Evolutionary conservation across 768 basidiomycete species (phyloP).

Genomic region (Trametes sanguinea): DNA sequence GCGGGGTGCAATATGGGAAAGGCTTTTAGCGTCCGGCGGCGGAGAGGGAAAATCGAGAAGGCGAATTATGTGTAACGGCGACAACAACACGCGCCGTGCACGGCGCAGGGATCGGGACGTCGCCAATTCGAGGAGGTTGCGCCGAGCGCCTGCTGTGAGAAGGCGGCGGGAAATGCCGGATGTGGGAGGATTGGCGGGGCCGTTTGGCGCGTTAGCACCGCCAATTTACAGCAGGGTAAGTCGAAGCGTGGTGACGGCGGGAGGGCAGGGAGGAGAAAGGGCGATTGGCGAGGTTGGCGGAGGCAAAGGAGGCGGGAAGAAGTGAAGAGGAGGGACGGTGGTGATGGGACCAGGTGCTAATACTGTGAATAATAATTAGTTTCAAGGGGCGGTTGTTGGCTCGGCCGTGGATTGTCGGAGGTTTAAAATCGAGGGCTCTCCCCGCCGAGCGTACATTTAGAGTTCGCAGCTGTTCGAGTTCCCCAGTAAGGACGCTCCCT

Average conservation of each 20-base stretch:
- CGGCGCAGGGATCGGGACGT: conserved; percentile 10
- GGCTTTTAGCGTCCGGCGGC: conserved; percentile 11
- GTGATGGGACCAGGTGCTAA: neutral
- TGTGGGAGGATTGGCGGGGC: neutral
- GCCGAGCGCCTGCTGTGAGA: conserved; percentile 7
- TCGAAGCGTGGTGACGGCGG: neutral
- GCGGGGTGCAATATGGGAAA: conserved; percentile 8
- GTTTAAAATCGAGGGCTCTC: conserved; percentile 31
- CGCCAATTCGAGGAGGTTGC: conserved; percentile 18
- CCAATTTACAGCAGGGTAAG: neutral
- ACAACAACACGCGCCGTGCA: neutral
- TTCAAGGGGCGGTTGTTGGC: conserved; percentile 29
- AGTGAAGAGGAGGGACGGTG: neutral
- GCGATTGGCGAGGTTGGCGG: neutral
- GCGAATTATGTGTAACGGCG: conserved; percentile 16
- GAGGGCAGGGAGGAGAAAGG: neutral
- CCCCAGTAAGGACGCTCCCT: conserved; percentile 30
- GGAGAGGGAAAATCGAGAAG: neutral
- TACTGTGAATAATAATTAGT: conserved; percentile 11
- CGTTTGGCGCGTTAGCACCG: neutral
- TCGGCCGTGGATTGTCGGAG: conserved; percentile 26
- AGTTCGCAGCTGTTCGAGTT: conserved; percentile 23
- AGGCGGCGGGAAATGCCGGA: neutral
- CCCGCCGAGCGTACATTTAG: conserved; percentile 28
- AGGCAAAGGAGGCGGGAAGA: neutral